phyloP scores from a whole-genome alignment of 768 basidiomycete genomes.

The Trametes coccinea region DNA sequence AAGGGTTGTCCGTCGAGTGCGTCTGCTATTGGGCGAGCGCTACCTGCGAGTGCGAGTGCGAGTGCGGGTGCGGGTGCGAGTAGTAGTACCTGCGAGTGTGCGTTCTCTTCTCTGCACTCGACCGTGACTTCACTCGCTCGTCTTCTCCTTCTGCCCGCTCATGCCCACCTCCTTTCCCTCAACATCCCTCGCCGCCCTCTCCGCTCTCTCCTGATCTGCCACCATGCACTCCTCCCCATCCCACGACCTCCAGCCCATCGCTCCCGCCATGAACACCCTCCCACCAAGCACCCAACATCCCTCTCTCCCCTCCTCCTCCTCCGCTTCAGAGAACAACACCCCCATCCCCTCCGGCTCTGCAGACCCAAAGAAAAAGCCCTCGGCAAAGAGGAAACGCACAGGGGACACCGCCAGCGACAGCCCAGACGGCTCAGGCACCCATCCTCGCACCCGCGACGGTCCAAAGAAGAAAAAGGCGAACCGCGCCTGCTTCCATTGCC shows the following conservation, averaged over 20 bases:
- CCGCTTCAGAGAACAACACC: constrained; percentile 26
- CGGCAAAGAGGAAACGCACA: constrained; percentile 62
- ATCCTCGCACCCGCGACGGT: constrained; percentile 60
- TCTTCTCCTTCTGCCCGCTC: constrained; percentile 9
- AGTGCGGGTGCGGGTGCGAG: no score
- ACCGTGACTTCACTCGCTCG: not conserved
- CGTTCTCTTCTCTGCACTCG: not conserved
- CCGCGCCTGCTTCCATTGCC: constrained; percentile 93
- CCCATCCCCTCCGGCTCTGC: constrained; percentile 26
- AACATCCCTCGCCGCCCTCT: not conserved
- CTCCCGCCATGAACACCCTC: constrained; percentile 16
- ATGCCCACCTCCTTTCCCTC: not conserved
- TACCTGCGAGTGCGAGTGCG: no score
- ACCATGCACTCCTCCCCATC: constrained; percentile 17
- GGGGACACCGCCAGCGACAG: constrained; percentile 59
- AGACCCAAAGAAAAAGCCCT: constrained; percentile 41
- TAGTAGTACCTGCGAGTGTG: not conserved
- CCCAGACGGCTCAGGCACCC: constrained; percentile 41
- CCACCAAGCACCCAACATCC: constrained; percentile 22
- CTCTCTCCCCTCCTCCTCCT: constrained; percentile 28
- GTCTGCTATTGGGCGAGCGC: no score
- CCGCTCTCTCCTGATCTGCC: not conserved
- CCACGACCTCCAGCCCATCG: constrained; percentile 13
- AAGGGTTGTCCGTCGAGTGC: not conserved
- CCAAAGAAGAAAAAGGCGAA: constrained; percentile 95